Evolutionary conservation across 2,329 filamentous ascomycete species (phyloP), one percentile per base, ranked within the genome.

Genomic region (Colletotrichum lupini): DNA sequence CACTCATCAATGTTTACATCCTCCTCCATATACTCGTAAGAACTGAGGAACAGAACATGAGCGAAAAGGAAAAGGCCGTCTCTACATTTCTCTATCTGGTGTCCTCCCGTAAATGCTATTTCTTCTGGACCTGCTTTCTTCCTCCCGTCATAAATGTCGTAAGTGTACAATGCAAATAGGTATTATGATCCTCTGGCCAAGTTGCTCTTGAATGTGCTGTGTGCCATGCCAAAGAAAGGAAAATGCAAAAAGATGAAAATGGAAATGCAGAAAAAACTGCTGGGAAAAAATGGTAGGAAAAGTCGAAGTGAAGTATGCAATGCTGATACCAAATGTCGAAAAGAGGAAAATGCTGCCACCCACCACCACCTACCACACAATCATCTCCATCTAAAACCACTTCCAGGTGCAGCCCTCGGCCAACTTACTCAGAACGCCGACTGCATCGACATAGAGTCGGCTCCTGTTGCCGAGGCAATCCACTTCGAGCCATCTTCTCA

Each of bases 371-470:
- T 9, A 19, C 14, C 37, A 42, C 37, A 19, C 14, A 42, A 42
- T n/a, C 2, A 26, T 24, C 11, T 26, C 49, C n/a, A 16, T 58
- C n/a, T 70, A 73, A 22, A 76, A 75, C 66, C 66, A 76, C 63
- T 56, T 65, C 58, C 73, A 75, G 35, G 52, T 58, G 26, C 63
- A 63, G 4, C 83, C 81, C 74, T 87, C 84, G 76, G 89, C 86
- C 65, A 91, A 78, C 76, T 85, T 87, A 76, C 81, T 84, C 75
- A 92, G 76, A 64, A 90, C 88, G 2, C 84, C 81, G 4, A 89
- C 82, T 7, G 88, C 87, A 76, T 91, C 89, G 28, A 87, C 83
- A 56, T 88, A 86, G 62, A 90, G 77, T 59, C 86, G 84, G 76
- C 83, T 89, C 62, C 84, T 82, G 24, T 83, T 82, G 6, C 86